Evolutionary conservation across 2,329 filamentous ascomycete species (phyloP), one percentile per base, ranked within the genome.

Genomic region (Rasamsonia emersonii): DNA sequence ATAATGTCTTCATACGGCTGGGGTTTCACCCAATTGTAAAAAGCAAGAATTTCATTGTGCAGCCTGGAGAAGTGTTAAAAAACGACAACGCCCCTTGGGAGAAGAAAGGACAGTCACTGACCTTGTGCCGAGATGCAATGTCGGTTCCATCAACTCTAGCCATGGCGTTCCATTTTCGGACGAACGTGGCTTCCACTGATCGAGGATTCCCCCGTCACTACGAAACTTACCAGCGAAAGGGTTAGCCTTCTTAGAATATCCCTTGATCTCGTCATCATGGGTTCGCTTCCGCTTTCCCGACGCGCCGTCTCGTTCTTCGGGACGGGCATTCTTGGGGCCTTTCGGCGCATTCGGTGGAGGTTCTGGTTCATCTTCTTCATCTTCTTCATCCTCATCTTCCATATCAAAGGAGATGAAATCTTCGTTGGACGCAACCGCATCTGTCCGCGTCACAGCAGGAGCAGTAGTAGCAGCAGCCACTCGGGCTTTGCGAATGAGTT

Each of bases 341-440:
- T 39, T 52, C n/a, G 61, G 54, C 8, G 58, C 58, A 39, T 57
- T 50, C 10, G 51, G 46, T 5, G 60, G 57, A n/a, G 54, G 45
- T n/a, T n/a, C 17, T 47, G 39, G 18, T 38, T 43, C 36, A n/a
- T n/a, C n/a, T n/a, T n/a, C n/a, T n/a, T 51, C 44, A 16, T 56
- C 47, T 1, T n/a, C 30, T 13, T 64, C 63, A 24, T 73, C 68
- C 16, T 72, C 71, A 33, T 79, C 75, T 28, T 71, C 73, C 26
- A 82, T 68, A 43, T 79, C 82, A 38, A 89, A 83, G 0, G 89
- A 93, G 34, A 98, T 94, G 52, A 95, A 96, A 44, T 98, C 89
- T 36, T 82, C 80, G 14, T 70, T 70, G 8, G 58, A 55, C 1
- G 71, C 68, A 28, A 78, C 71, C 1, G 71, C 66, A 14, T 76